These are phyloP conservation scores for Globisporangium nodosum DNA, from an alignment of 352 stramenopile species.

Conservation along the genomic window DNA sequence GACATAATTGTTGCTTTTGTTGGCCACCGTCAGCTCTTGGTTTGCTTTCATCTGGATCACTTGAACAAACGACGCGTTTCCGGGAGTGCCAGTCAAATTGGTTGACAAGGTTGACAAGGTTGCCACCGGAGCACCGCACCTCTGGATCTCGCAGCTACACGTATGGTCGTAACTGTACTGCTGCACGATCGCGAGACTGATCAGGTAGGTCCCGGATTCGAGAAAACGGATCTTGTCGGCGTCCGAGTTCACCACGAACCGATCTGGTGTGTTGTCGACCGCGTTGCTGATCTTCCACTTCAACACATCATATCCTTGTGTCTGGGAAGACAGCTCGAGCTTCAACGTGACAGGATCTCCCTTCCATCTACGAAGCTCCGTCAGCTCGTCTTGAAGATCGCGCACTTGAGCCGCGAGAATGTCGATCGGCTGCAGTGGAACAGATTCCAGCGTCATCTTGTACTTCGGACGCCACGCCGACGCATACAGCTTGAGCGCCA, in stretches of 20 bases:
- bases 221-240: background rate
- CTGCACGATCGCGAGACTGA: background rate
- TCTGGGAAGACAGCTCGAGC: background rate
- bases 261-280: background rate
- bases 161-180: background rate
- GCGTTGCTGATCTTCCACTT: background rate
- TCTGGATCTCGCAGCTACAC: background rate
- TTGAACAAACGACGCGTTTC: background rate
- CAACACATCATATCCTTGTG: background rate
- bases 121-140: background rate
- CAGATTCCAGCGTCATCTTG: constrained; percentile 1
- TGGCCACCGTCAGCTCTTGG: background rate
- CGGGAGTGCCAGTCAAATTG: background rate
- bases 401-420: constrained; percentile 8
- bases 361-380: background rate
- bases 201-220: background rate
- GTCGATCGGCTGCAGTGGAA: constrained; percentile 1
- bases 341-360: background rate
- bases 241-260: background rate
- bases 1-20: background rate
- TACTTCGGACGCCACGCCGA: constrained; percentile 4
- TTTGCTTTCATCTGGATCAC: background rate
- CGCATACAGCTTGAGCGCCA: background rate
- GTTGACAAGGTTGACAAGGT: background rate
- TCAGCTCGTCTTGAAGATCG: constrained; percentile 4